These are phyloP conservation scores for Russula olivacea DNA, from an alignment of 768 basidiomycete species.

Conservation along the genomic window DNA sequence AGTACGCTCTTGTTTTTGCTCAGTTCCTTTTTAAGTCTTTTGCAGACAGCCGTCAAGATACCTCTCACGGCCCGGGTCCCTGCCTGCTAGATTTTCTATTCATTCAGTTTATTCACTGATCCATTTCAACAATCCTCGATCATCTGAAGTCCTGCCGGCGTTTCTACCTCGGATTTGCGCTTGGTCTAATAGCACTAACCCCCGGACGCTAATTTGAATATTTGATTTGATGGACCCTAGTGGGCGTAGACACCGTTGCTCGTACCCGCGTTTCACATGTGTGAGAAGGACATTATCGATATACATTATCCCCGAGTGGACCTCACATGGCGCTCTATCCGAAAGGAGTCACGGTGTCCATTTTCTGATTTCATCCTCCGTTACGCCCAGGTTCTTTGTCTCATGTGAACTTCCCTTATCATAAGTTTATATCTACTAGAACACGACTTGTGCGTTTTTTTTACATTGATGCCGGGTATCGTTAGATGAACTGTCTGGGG, in stretches of 20 bases:
- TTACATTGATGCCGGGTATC: background rate
- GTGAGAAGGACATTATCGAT: background rate
- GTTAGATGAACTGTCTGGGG: too few species aligned
- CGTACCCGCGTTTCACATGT: background rate
- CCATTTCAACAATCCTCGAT: background rate
- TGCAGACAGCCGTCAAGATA: constrained; percentile 70
- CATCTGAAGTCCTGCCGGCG: background rate
- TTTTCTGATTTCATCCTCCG: background rate
- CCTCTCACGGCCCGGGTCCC: constrained; percentile 82
- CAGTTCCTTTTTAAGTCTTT: background rate
- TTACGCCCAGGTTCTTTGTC: background rate
- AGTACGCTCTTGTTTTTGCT: constrained; percentile 38
- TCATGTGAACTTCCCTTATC: background rate
- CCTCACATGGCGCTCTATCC: background rate
- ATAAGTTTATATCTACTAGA: background rate
- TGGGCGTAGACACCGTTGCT: background rate
- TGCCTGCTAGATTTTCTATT: constrained; percentile 49
- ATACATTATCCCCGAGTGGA: background rate
- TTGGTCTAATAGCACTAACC: background rate
- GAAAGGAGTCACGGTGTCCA: background rate
- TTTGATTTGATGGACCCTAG: too few species aligned
- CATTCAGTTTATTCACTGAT: background rate
- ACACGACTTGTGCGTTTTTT: background rate
- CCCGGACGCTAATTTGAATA: background rate
- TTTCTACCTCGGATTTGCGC: background rate